These are phyloP conservation scores for Tremella fuciformis DNA, from an alignment of 768 basidiomycete species.

Conservation along the genomic window DNA sequence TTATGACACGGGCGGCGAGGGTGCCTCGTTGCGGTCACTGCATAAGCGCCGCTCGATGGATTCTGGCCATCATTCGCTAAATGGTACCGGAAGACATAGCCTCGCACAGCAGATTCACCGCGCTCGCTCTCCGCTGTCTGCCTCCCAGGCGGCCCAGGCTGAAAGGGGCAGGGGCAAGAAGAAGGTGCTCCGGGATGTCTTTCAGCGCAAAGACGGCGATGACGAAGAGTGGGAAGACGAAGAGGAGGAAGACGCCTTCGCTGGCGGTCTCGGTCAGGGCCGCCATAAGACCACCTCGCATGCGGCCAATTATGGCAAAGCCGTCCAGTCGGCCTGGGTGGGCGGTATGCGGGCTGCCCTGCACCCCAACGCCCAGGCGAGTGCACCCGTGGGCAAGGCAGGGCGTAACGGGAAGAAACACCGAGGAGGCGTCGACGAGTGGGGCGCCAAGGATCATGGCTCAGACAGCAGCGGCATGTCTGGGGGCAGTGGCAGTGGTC, in stretches of 20 bases:
- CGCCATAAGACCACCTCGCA: not conserved
- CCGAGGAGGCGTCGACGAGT: no score
- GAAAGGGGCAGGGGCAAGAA: no score
- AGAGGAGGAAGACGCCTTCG: conserved; percentile 39
- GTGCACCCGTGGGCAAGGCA: no score
- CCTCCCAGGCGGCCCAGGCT: conserved; percentile 26
- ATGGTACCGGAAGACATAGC: conserved; percentile 48
- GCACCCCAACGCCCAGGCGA: conserved; percentile 7
- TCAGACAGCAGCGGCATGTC: no score
- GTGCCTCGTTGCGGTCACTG: conserved; percentile 57
- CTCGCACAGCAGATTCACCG: conserved; percentile 59
- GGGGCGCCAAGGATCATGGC: no score
- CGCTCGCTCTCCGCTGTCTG: conserved; percentile 62
- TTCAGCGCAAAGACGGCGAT: conserved; percentile 36
- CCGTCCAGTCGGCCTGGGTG: conserved; percentile 12
- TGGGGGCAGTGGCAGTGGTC: no score
- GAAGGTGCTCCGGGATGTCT: conserved; percentile 39
- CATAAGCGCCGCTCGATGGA: conserved; percentile 56
- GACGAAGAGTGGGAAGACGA: conserved; percentile 53
- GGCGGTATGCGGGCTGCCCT: conserved; percentile 18
- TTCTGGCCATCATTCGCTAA: conserved; percentile 42
- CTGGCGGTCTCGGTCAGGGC: conserved; percentile 50
- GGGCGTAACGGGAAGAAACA: no score
- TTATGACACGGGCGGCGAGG: conserved; percentile 33
- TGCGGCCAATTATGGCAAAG: not conserved